Conservation (phyloP, 2,329 filamentous ascomycete species). For the Aspergillus pseudoterreus region DNA sequence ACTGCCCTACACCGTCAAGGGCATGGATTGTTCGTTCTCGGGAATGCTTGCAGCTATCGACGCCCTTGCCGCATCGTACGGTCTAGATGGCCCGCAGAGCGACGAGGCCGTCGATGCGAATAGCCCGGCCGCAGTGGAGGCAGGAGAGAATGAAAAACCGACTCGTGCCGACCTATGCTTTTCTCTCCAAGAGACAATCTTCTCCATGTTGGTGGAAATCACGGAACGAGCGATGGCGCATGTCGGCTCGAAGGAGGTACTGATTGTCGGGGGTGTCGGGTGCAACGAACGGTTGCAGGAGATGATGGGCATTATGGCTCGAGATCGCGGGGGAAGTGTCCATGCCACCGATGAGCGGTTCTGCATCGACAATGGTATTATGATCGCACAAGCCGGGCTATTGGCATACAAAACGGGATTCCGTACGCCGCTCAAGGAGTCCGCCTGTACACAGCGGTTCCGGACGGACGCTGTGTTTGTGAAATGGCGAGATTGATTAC, state of each 20-base stretch:
- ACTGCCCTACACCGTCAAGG: constrained; percentile 92
- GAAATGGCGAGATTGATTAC: constrained; percentile 64
- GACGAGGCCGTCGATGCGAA: constrained; percentile 39
- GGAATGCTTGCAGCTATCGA: constrained; percentile 86
- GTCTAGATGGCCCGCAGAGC: constrained; percentile 30
- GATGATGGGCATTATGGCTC: constrained; percentile 98
- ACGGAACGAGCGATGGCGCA: constrained; percentile 98
- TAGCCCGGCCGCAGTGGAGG: neutral
- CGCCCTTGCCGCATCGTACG: constrained; percentile 60
- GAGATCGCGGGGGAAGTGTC: constrained; percentile 80
- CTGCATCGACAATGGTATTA: constrained; percentile 98
- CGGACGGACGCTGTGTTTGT: constrained; percentile 78
- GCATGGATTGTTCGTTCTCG: constrained; percentile 97
- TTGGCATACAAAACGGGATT: constrained; percentile 81
- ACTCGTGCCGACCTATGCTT: constrained; percentile 88
- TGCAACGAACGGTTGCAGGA: constrained; percentile 92
- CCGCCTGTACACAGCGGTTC: constrained; percentile 79
- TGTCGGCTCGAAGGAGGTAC: constrained; percentile 82
- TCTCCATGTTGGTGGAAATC: constrained; percentile 96
- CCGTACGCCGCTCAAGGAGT: constrained; percentile 71
- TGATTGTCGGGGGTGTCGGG: constrained; percentile 93
- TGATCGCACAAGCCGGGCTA: constrained; percentile 96
- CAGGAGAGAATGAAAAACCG: constrained; percentile 40
- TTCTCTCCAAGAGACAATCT: constrained; percentile 91
- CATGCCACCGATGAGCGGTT: constrained; percentile 96